phyloP scores from a whole-genome alignment of 345 rosid species.

The Pelargonium nanum region DNA sequence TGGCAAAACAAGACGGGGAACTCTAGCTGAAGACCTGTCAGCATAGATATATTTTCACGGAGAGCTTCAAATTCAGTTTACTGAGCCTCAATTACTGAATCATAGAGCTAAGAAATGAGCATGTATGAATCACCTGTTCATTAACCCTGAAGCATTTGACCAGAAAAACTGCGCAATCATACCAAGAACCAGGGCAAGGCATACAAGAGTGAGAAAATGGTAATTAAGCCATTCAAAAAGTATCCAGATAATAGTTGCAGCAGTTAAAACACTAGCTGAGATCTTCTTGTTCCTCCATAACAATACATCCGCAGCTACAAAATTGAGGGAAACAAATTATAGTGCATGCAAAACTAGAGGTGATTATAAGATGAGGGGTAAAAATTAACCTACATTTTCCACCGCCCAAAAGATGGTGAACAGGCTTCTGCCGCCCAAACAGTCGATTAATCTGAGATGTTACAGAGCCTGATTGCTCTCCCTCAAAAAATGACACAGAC shows the following conservation, averaged over 20 bases:
- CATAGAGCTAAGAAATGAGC: conserved; percentile 2
- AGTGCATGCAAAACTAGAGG: not conserved
- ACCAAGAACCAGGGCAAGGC: conserved; percentile 56
- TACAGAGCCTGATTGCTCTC: conserved; percentile 33
- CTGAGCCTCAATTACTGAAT: not conserved
- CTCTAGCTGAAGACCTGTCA: conserved; percentile 49
- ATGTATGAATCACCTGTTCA: conserved; percentile 40
- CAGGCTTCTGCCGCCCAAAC: conserved; percentile 74
- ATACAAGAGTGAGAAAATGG: conserved; percentile 64
- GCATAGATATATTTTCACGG: not conserved
- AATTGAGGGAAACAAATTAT: conserved; percentile 2
- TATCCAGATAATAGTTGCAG: conserved; percentile 77
- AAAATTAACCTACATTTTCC: conserved; percentile 53
- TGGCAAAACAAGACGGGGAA: conserved; percentile 75
- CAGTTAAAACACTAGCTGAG: conserved; percentile 53
- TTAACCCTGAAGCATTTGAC: conserved; percentile 60
- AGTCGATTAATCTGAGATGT: conserved; percentile 50
- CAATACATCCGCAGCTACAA: conserved; percentile 92
- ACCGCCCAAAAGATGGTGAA: conserved; percentile 75
- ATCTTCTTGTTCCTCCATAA: conserved; percentile 97
- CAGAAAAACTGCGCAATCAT: conserved; percentile 82
- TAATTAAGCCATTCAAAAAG: conserved; percentile 90
- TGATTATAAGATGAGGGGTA: conserved; percentile 1
- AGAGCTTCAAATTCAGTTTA: not conserved
- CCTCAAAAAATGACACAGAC: conserved; percentile 50